These are phyloP conservation scores for Mucor mucedo DNA, from an alignment of 371 early-diverging fungal genomes.

Conservation along the genomic window DNA sequence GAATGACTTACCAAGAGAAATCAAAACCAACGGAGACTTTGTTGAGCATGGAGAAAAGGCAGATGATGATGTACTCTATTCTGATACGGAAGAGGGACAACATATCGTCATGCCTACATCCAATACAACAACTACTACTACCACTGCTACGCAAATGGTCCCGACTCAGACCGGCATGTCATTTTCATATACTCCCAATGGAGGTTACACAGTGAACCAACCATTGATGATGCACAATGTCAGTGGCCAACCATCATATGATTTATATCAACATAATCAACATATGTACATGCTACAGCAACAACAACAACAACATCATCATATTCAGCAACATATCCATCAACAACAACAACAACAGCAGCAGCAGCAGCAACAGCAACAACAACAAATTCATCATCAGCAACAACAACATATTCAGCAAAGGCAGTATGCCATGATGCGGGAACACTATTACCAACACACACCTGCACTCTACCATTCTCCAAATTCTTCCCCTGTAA, in stretches of 20 bases:
- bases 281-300: constrained; percentile 7
- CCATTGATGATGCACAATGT: constrained; percentile 7
- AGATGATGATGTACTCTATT: constrained; percentile 8
- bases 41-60: constrained; percentile 12
- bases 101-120: not conserved
- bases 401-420: constrained; percentile 11
- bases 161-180: constrained; percentile 27
- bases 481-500: constrained; percentile 14
- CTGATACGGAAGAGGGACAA: constrained; percentile 9
- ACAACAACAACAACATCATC: not conserved
- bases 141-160: constrained; percentile 20
- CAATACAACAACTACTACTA: constrained; percentile 1
- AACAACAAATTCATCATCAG: constrained; percentile 5
- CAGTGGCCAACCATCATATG: not conserved
- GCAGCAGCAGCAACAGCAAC: constrained; percentile 9
- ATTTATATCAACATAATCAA: constrained; percentile 7
- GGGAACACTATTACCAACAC: constrained; percentile 2
- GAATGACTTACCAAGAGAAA: constrained; percentile 26
- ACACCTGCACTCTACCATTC: constrained; percentile 28
- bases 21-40: constrained; percentile 28
- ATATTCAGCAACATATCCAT: not conserved
- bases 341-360: constrained; percentile 14
- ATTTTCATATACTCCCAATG: constrained; percentile 23
- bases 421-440: not conserved
- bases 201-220: constrained; percentile 25